Base-by-base conservation (phyloP, 805 yeast genomes). In the Schizosaccharomyces cryophilus region DNA sequence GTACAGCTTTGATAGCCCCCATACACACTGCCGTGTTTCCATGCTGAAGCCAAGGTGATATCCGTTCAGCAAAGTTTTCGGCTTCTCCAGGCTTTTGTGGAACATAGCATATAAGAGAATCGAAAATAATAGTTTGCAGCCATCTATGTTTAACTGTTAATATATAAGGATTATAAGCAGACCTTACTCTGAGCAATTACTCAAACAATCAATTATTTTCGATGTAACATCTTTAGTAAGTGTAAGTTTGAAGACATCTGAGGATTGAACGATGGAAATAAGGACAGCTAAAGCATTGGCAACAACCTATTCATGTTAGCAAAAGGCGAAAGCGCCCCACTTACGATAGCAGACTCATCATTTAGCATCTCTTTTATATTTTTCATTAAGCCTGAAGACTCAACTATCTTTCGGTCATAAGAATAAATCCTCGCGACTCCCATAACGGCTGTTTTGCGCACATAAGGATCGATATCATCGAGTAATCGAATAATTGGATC, bases 1-100 rank as follows among this genome's bases (percentile, higher is more conserved):
- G 72, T 17, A 88, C 78, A 11, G 82, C 80, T 63, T 87, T 82
- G 61, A 86, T 73, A 0, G 95, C 76, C 66, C 86, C 88, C 62
- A 88, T 69, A 0, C 85, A 90, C 11, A 89, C 93, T 0, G 93
- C 78, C 0, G 95, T 75, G 70, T 86, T 88, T 19, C 82, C 83
- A 68, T 86, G 94, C 67, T 82, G 94, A 29, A 90, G 72, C 51
- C 82, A 79, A 0, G 95, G 88, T 5, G 84, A 69, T 2, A 80
- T 74, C 15, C 77, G 72, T 47, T 84, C 90, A 29, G 87, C 80
- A 66, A 89, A 67, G 3, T 74, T 74, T 54, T 79, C 71, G 0
- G 95, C 87, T 47, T 84, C 90, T 1, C 73, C 74, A n/a, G 80
- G 73, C 0, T 77, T 73, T 64, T 82, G 80, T 1, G 97, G 96